Evolutionary conservation across 2,329 filamentous ascomycete genomes (phyloP).

Genomic region (Sporothrix schenckii): DNA sequence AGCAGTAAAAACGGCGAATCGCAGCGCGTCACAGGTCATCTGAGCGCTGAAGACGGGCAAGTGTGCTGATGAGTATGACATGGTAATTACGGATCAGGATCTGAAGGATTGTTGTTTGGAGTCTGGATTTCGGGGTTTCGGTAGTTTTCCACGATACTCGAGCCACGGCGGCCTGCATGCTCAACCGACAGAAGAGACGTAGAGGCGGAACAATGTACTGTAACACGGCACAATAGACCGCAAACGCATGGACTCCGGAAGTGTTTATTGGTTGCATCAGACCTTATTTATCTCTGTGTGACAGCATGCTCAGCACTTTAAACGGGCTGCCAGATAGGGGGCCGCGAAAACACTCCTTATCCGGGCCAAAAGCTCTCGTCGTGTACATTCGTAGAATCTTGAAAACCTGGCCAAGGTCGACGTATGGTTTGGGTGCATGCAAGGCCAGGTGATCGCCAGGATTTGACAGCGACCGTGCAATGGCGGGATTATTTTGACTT

Average conservation of each 20-base stretch:
- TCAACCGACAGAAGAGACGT: neutral
- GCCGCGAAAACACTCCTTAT: neutral
- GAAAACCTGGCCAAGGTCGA: neutral
- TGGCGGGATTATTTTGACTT: neutral
- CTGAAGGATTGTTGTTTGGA: constrained; percentile 3
- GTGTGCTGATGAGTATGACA: neutral
- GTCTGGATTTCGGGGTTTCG: neutral
- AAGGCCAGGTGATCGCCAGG: constrained; percentile 8
- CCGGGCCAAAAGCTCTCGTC: neutral
- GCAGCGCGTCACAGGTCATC: neutral
- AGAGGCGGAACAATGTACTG: neutral
- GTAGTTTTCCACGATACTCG: neutral
- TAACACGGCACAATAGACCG: neutral
- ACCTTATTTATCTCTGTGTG: neutral
- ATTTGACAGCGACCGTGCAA: neutral
- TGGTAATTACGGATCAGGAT: neutral
- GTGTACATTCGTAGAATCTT: neutral
- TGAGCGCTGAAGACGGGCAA: constrained; percentile 1
- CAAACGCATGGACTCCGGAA: neutral
- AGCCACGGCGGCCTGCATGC: neutral
- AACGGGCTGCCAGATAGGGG: neutral
- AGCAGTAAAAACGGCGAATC: neutral
- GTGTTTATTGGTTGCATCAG: neutral
- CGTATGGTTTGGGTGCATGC: neutral
- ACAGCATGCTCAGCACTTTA: neutral